phyloP scores from a whole-genome alignment of 352 stramenopile species.

The Globisporangium carolinianum region DNA sequence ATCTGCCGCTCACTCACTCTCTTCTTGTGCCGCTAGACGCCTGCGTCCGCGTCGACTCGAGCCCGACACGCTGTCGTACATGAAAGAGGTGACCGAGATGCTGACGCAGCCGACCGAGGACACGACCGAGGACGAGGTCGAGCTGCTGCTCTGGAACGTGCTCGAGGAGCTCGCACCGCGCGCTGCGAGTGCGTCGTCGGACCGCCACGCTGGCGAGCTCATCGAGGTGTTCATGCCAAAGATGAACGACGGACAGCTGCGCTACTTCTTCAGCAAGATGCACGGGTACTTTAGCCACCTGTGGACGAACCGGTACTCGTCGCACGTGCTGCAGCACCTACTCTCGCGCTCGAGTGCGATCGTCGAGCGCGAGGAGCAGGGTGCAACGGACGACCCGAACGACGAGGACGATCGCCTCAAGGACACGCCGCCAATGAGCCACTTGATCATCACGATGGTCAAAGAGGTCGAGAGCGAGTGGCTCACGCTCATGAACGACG shows the following conservation, averaged over 20 bases:
- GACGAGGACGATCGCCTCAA: conserved; percentile 54
- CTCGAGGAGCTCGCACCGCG: conserved; percentile 72
- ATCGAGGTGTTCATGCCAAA: conserved; percentile 67
- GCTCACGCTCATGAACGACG: conserved; percentile 82
- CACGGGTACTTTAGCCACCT: conserved; percentile 71
- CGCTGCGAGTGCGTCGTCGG: conserved; percentile 61
- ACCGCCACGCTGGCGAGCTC: conserved; percentile 65
- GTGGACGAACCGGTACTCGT: conserved; percentile 86
- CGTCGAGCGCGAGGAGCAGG: conserved; percentile 34
- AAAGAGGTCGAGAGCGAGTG: conserved; percentile 74
- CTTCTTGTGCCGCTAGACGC: conserved; percentile 25
- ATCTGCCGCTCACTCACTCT: background rate
- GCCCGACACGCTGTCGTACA: conserved; percentile 70
- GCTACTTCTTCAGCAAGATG: conserved; percentile 78
- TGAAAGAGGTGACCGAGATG: conserved; percentile 81
- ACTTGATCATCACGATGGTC: conserved; percentile 68
- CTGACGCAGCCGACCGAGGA: conserved; percentile 46
- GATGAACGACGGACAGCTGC: conserved; percentile 64
- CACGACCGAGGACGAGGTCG: conserved; percentile 40
- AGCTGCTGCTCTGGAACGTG: conserved; percentile 76
- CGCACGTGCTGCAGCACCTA: conserved; percentile 74
- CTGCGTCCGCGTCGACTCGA: conserved; percentile 68
- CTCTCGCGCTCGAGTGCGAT: conserved; percentile 51
- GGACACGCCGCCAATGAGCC: conserved; percentile 53
- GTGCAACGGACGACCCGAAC: conserved; percentile 22